Evolutionary conservation across 441 rosid genomes (phyloP).

Genomic region (Pelargonium myrrhifolium): DNA sequence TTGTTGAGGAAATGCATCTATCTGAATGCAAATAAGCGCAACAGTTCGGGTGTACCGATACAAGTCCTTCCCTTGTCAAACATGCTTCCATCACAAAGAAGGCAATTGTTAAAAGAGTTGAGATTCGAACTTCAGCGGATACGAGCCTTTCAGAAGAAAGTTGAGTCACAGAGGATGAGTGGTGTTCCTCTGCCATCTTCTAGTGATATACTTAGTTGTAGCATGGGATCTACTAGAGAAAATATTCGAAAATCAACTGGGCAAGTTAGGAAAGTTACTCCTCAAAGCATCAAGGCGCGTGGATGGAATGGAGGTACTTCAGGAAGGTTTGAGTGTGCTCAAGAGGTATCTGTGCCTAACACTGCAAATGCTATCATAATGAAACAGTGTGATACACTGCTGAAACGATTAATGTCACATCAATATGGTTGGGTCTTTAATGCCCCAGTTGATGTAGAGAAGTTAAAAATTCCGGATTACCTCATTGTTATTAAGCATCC

Average conservation of each 20-base stretch:
- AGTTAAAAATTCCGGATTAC: constrained; percentile 57
- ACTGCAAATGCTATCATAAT: constrained; percentile 36
- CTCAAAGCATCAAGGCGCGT: constrained; percentile 26
- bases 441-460: constrained; percentile 52
- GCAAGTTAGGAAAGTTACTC: constrained; percentile 38
- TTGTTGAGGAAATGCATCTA: constrained; percentile 43
- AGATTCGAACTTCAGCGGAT: constrained; percentile 48
- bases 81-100: constrained; percentile 43
- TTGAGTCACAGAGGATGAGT: constrained; percentile 36
- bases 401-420: constrained; percentile 56
- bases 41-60: constrained; percentile 38
- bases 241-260: constrained; percentile 33
- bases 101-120: constrained; percentile 35
- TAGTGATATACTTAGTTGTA: constrained; percentile 42
- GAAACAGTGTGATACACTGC: constrained; percentile 54
- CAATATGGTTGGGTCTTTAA: constrained; percentile 57
- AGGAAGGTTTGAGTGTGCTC: constrained; percentile 38
- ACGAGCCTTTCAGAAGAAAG: constrained; percentile 38
- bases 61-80: constrained; percentile 42
- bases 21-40: constrained; percentile 39
- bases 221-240: constrained; percentile 31
- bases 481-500: constrained; percentile 54
- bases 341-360: constrained; percentile 27
- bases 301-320: constrained; percentile 37
- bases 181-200: constrained; percentile 39